Evolutionary conservation across 2,329 filamentous ascomycete genomes (phyloP).

Genomic region (Metarhizium brunneum): DNA sequence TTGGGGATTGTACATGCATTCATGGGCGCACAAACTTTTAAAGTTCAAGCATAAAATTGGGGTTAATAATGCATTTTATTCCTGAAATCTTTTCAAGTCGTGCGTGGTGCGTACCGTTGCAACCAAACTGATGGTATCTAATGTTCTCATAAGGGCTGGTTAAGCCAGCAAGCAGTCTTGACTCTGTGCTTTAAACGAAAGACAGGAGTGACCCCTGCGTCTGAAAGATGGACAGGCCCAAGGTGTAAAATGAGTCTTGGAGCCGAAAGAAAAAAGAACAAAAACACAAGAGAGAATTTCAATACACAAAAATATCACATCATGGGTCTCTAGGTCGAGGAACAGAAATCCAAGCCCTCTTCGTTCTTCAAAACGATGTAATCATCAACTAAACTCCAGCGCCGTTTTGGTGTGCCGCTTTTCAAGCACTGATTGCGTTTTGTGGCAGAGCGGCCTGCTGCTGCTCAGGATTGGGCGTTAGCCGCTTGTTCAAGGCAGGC

Average conservation of each 20-base stretch:
- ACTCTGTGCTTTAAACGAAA: neutral
- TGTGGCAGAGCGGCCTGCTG: constrained; percentile 20
- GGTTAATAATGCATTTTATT: neutral
- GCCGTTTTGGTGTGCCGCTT: neutral
- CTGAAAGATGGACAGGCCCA: neutral
- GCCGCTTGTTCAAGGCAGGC: constrained; percentile 31
- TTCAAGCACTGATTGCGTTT: constrained; percentile 11
- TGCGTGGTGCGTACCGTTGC: neutral
- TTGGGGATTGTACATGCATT: too few species aligned
- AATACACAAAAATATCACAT: too few species aligned
- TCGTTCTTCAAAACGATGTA: neutral
- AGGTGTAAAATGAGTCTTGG: neutral
- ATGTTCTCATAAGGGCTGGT: neutral
- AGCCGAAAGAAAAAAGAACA: neutral
- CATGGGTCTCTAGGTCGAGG: neutral
- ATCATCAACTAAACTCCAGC: neutral
- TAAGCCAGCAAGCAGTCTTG: neutral
- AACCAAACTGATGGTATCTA: constrained; percentile 3
- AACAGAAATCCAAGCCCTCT: neutral
- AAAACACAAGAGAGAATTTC: neutral
- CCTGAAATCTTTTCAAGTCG: neutral
- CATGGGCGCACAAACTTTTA: too few species aligned
- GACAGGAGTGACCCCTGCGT: neutral
- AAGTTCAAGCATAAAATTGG: neutral
- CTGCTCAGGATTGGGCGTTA: constrained; percentile 40